phyloP scores from a whole-genome alignment of 768 basidiomycete genomes.

The Lentinula guzmanii region DNA sequence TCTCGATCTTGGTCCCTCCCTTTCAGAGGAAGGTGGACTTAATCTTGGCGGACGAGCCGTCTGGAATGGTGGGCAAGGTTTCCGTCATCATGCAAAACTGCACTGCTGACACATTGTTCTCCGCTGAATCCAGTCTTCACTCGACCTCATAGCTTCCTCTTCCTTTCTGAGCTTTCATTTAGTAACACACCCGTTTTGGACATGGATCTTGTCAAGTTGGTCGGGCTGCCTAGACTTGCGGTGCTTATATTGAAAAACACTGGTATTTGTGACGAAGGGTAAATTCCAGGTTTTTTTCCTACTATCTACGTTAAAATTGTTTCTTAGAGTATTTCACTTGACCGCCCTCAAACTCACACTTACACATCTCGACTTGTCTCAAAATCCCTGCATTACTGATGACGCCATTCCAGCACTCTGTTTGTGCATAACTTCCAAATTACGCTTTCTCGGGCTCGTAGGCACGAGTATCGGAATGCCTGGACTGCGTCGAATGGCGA shows the following conservation, averaged over 20 bases:
- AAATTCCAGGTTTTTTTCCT: constrained; percentile 11
- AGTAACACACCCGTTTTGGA: constrained; percentile 37
- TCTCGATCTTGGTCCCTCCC: constrained; percentile 40
- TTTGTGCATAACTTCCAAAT: constrained; percentile 29
- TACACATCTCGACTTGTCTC: constrained; percentile 42
- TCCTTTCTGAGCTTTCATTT: constrained; percentile 45
- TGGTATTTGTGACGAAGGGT: constrained; percentile 60
- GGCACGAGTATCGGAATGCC: constrained; percentile 52
- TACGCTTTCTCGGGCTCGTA: constrained; percentile 44
- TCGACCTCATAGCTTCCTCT: constrained; percentile 44
- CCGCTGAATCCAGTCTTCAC: constrained; percentile 34
- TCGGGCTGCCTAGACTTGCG: constrained; percentile 45
- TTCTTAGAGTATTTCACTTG: constrained; percentile 50
- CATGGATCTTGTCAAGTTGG: constrained; percentile 44
- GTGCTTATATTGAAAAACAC: constrained; percentile 45
- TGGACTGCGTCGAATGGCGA: constrained; percentile 49
- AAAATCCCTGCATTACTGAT: constrained; percentile 49
- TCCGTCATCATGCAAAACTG: not conserved
- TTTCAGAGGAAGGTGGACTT: constrained; percentile 42
- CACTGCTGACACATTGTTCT: not conserved
- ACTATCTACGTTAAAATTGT: not conserved
- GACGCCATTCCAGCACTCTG: constrained; percentile 51
- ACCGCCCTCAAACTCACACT: constrained; percentile 50
- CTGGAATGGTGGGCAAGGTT: constrained; percentile 30
- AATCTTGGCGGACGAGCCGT: constrained; percentile 39